phyloP scores from a whole-genome alignment of 768 basidiomycete species.

The Hypholoma sublateritium region DNA sequence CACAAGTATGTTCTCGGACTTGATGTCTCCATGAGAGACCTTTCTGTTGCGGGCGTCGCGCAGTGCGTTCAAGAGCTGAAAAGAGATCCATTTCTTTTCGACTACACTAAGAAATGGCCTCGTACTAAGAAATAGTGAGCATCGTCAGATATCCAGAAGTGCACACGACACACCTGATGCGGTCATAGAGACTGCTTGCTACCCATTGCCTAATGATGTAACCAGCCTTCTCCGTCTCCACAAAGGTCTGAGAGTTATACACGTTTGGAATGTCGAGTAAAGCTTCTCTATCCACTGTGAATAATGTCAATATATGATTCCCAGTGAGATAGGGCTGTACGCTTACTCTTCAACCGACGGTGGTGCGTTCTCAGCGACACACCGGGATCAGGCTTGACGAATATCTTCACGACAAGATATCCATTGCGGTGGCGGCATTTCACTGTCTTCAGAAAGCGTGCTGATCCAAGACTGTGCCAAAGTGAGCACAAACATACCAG shows the following conservation, averaged over 20 bases:
- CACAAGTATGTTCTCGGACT: constrained; percentile 79
- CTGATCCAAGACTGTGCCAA: constrained; percentile 56
- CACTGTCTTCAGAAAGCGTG: constrained; percentile 80
- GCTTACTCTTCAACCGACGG: constrained; percentile 72
- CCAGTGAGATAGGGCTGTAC: not conserved
- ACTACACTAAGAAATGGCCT: constrained; percentile 89
- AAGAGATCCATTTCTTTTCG: constrained; percentile 93
- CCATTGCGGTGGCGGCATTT: constrained; percentile 85
- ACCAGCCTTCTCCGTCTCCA: constrained; percentile 95
- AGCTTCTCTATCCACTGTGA: constrained; percentile 79
- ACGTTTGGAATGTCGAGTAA: constrained; percentile 85
- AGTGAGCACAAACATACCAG: not conserved
- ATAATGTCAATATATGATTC: constrained; percentile 5
- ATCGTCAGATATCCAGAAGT: not conserved
- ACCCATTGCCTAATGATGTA: constrained; percentile 95
- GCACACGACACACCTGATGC: constrained; percentile 74
- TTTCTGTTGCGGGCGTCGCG: constrained; percentile 1
- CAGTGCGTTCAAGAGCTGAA: not conserved
- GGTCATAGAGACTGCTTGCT: constrained; percentile 92
- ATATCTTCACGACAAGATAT: constrained; percentile 88
- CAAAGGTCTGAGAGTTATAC: constrained; percentile 84
- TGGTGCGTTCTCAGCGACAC: constrained; percentile 75
- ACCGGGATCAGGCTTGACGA: constrained; percentile 90
- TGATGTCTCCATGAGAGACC: constrained; percentile 1
- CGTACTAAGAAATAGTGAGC: constrained; percentile 53